A percentile compares a stretch with the other conserved stretches of the same genome.
phyloP scores from a whole-genome alignment of 768 basidiomycete genomes.

The Hemileccinum rubropunctum region DNA sequence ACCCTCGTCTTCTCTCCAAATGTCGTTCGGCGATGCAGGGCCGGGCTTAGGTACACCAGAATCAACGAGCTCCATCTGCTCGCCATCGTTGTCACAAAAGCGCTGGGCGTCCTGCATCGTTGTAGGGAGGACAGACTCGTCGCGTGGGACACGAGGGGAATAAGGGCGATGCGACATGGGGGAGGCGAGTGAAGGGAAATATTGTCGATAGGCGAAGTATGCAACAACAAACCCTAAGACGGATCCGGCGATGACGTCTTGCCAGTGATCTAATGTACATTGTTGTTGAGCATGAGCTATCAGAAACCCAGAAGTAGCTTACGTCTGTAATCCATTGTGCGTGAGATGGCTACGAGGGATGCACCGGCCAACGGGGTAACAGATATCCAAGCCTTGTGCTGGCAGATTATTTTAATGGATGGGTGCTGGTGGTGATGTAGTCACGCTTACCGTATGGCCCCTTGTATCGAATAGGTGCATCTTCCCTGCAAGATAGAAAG shows the following conservation, averaged over 20 bases:
- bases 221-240: constrained; percentile 69
- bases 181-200: constrained; percentile 72
- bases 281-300: constrained; percentile 1
- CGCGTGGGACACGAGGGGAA: constrained; percentile 58
- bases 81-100: constrained; percentile 19
- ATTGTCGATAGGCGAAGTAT: constrained; percentile 79
- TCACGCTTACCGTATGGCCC: constrained; percentile 59
- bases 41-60: constrained; percentile 10
- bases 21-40: constrained; percentile 3
- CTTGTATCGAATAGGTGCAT: constrained; percentile 83
- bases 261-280: constrained; percentile 72
- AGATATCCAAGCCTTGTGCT: constrained; percentile 83
- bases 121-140: constrained; percentile 43
- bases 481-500: constrained; percentile 90
- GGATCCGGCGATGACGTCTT: constrained; percentile 82
- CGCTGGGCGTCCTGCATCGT: constrained; percentile 13
- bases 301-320: constrained; percentile 8
- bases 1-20: constrained; percentile 34
- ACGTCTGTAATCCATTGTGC: constrained; percentile 93
- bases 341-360: constrained; percentile 73
- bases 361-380: constrained; percentile 77
- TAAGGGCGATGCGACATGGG: constrained; percentile 67
- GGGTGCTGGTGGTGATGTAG: not conserved
- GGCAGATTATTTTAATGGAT: constrained; percentile 4
- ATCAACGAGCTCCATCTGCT: constrained; percentile 28